These are phyloP conservation scores for Crithidia acanthocephali DNA, from an alignment of 208 protist species.

Conservation along the genomic window DNA sequence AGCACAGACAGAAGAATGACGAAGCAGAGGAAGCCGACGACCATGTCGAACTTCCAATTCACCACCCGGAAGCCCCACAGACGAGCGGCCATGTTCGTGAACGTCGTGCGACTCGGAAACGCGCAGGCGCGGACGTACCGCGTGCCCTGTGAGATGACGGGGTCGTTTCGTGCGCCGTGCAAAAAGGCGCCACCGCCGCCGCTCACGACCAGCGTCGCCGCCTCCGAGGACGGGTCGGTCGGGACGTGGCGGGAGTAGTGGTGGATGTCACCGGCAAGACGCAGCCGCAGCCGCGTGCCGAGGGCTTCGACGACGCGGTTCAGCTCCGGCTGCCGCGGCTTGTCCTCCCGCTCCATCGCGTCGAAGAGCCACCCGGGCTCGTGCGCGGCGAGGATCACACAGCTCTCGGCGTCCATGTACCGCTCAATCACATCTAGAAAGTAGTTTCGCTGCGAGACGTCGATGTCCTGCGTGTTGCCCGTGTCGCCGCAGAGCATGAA, in stretches of 20 bases:
- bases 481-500: slow-evolving; percentile 86
- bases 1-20: slow-evolving; percentile 65
- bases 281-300: slow-evolving; percentile 71
- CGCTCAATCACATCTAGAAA: slow-evolving; percentile 74
- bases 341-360: slow-evolving; percentile 48
- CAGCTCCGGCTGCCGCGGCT: slow-evolving; percentile 56
- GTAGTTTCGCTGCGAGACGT: slow-evolving; percentile 84
- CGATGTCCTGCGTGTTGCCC: slow-evolving; percentile 77
- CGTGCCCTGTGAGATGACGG: slow-evolving; percentile 67
- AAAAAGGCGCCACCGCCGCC: slow-evolving; percentile 87
- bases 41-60: slow-evolving; percentile 90
- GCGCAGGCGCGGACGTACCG: slow-evolving; percentile 56
- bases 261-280: slow-evolving; percentile 85
- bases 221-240: slow-evolving; percentile 49
- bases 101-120: slow-evolving; percentile 70
- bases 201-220: slow-evolving; percentile 75
- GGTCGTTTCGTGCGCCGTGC: slow-evolving; percentile 64
- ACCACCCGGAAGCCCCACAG: slow-evolving; percentile 79
- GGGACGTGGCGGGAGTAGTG: slow-evolving; percentile 86
- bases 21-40: slow-evolving; percentile 74
- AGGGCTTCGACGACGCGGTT: slow-evolving; percentile 55
- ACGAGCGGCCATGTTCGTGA: slow-evolving; percentile 59
- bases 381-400: slow-evolving; percentile 71
- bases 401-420: slow-evolving; percentile 75
- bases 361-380: slow-evolving; percentile 83